Evolutionary conservation across 768 basidiomycete species (phyloP), one percentile per base, ranked within the genome.

Genomic region (Lentinula aciculospora): DNA sequence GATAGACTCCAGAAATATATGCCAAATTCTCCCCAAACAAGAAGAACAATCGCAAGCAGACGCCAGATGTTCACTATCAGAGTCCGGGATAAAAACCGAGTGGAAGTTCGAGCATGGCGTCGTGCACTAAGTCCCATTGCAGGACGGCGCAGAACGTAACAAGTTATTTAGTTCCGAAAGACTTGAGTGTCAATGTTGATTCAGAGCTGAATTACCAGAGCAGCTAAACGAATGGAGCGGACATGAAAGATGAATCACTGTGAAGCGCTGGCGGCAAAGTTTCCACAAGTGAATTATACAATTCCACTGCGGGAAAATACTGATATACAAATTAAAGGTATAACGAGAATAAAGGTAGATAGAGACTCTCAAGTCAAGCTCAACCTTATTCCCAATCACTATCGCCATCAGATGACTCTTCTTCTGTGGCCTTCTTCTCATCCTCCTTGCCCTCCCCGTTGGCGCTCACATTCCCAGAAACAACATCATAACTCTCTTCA

Each of bases 21-120:
- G 9, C 82, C 83, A 29, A 81, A 64, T 62, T 92, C 89, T 53
- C 80, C 86, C 81, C 84, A 86, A 23, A 88, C 71, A 48, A 90
- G 72, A 12, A 81, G 58, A 1, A 83, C 63, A 45, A 86, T 69
- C 82, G 84, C 85, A 45, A 78, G 57, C 28, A 80, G 61, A 15
- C 80, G 77, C 39, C 82, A 70, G n/a, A 69, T 68, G 61, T 79
- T 76, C 44, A 77, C 69, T 23, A 72, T 58, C 37, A 74, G 57
- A 4, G 68, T 58, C 36, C 67, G 75, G 17, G 69, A 69, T 15
- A 50, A 31, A 32, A 47, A 27, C 9, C 48, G 42, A 48, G 47
- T 39, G 37, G 56, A 44, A 34, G 46, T 60, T 21, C 61, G 63
- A 39, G 64, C 55, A 42, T 57, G 46, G 8, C 60, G 58, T 45